Evolutionary conservation across 1,284 basidiomycete genomes (phyloP), one percentile per base, ranked within the genome.

Genomic region (Moesziomyces antarcticus): DNA sequence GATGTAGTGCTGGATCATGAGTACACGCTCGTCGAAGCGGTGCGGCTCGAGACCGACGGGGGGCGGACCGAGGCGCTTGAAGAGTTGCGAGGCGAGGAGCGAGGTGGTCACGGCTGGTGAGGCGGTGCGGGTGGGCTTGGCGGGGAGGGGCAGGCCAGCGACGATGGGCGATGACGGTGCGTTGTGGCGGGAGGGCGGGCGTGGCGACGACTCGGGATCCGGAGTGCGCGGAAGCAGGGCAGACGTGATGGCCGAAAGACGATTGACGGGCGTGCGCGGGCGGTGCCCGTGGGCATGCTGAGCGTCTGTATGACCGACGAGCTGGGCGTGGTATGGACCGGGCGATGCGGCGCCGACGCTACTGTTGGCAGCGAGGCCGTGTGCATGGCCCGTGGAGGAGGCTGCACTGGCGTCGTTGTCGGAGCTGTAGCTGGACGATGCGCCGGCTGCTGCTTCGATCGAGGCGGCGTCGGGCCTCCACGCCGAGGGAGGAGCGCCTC

Each of bases 11-110:
- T 48, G 43, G 14, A 71, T 56, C 5, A 71, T 52, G 3, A 7
- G 1, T 9, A 71, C 57, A 5, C 68, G 45, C 1, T 57, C 50
- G 0, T 66, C 50, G 18, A 66, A 61, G 21, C 35, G 40, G 1
- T 40, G 11, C 2, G 62, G 25, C 3, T 27, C 22, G 6, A 71
- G 43, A 18, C 68, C 68, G 37, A 65, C 21, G 14, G 68, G 68
- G 0, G 68, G 68, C 20, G 68, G 62, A 2, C 68, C 68, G 14
- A 71, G 63, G 20, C 63, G 62, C 43, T 66, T 49, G 44, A 71
- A 61, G 1, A 71, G 48, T 25, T 61, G 57, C 9, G 35, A 35
- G 1, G 56, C 47, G 20, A 56, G 45, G 16, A 64, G 57, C 5
- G 33, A 13, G n/a, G 49, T 10, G 46, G 27, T 13, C 22, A 18